These are phyloP conservation scores for Colletotrichum sp. DNA, from an alignment of 2,329 filamentous ascomycete genomes.

Conservation along the genomic window DNA sequence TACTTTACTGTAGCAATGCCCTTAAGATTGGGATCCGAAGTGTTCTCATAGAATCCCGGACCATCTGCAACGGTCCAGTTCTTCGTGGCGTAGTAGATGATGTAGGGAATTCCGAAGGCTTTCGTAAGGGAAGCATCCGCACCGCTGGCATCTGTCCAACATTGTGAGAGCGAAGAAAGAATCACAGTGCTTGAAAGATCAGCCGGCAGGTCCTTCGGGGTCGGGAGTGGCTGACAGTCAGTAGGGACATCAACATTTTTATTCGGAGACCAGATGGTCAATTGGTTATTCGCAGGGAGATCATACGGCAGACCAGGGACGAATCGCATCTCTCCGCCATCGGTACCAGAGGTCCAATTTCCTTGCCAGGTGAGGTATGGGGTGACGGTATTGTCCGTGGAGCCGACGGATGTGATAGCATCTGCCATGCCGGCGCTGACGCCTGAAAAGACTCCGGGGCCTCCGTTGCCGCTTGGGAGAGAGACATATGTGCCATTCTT, in stretches of 20 bases:
- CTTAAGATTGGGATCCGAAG: conserved; percentile 19
- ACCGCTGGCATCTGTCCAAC: background rate
- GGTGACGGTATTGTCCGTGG: conserved; percentile 9
- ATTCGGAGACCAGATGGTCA: conserved; percentile 4
- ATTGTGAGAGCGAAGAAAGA: background rate
- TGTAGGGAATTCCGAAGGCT: conserved; percentile 40
- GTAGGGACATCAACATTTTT: background rate
- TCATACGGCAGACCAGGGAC: background rate
- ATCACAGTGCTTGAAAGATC: background rate
- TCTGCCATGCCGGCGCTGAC: background rate
- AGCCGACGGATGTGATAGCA: conserved; percentile 8
- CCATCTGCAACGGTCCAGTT: conserved; percentile 45
- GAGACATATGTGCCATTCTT: conserved; percentile 1
- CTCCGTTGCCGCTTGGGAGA: background rate
- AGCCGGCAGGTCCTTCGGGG: background rate
- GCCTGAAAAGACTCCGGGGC: background rate
- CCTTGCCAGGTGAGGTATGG: conserved; percentile 8
- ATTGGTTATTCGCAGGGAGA: background rate
- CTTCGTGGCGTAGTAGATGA: conserved; percentile 42
- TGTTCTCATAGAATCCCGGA: conserved; percentile 28
- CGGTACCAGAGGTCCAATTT: background rate
- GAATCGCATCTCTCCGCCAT: conserved; percentile 24
- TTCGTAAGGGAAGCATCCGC: background rate
- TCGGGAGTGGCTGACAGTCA: background rate
- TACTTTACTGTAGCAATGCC: background rate